Evolutionary conservation across 768 basidiomycete genomes (phyloP), one percentile per base, ranked within the genome.

Genomic region (Pleurotus ostreatus): DNA sequence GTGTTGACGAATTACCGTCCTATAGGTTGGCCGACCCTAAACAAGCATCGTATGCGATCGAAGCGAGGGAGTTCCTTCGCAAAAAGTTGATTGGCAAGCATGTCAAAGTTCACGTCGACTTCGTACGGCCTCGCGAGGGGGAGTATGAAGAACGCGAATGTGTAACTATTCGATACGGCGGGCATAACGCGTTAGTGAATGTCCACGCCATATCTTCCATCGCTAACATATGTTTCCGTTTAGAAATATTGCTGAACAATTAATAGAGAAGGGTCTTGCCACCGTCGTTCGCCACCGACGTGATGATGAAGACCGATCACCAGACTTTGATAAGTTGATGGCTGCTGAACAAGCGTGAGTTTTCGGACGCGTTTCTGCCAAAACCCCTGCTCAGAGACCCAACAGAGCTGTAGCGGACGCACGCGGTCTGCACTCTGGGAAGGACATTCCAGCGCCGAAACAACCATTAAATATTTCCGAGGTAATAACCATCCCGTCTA

Each of bases 261-360:
- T 99, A 34, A 85, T 98, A 51, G 97, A 98, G 66, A 94, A 93
- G 65, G 96, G 97, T 46, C 74, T 96, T 26, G 92, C 93, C 3
- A 89, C 85, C 55, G 88, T 90, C 8, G 85, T 98, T 23, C 86
- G 96, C 46, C 96, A 99, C 71, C 89, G 86, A 65, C 85, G 92
- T 18, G 95, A 96, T 62, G 96, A 98, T 65, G 96, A 98, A 70
- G 91, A 95, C 63, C 83, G 95, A 46, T 95, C 95, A n/a, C 80
- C 88, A 5, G 96, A 98, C 66, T 93, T 94, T 61, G 97, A 99
- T 74, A 94, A 93, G 73, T 76, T 98, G 44, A 94, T 98, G 81
- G 85, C 87, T 25, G 97, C 94, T 6, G 96, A 99, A 69, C 93
- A 95, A 74, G 74, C 74, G 94, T 95, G 63, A 71, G 90, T 30